A percentile compares a stretch with the other conserved stretches of the same genome.
These are phyloP conservation scores for Diaporthe sp. DNA, from an alignment of 2,329 filamentous ascomycete genomes.

Conservation along the genomic window DNA sequence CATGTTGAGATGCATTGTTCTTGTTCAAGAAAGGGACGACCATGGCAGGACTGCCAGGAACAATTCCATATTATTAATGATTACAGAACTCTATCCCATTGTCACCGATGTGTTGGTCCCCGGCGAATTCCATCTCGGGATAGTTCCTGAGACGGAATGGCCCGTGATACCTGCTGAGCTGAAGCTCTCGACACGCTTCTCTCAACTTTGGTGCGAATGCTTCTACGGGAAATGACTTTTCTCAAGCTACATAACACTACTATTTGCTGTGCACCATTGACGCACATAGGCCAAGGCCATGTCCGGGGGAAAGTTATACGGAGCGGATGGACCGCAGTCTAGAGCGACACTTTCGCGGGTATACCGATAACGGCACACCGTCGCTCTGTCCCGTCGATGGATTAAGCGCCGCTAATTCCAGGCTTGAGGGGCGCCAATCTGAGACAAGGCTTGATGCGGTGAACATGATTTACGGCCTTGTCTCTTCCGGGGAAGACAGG, in stretches of 20 bases:
- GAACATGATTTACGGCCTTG: slow-evolving; percentile 3
- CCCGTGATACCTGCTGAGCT: not conserved
- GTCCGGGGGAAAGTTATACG: not conserved
- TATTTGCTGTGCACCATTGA: too few relatives aligned
- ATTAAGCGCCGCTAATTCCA: not conserved
- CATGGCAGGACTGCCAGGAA: not conserved
- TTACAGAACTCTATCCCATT: not conserved
- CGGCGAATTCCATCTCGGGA: too few relatives aligned
- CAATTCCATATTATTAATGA: not conserved
- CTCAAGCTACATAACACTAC: not conserved
- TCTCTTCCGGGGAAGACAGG: not conserved
- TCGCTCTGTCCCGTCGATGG: not conserved
- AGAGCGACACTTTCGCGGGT: not conserved
- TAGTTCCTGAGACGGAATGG: not conserved
- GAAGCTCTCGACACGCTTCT: not conserved
- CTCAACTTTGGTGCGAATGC: not conserved
- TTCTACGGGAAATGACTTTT: not conserved
- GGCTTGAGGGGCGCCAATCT: not conserved
- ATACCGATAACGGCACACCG: not conserved
- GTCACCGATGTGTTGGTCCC: not conserved
- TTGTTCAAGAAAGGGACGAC: not conserved
- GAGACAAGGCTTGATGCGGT: slow-evolving; percentile 30
- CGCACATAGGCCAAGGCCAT: not conserved
- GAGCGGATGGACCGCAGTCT: not conserved
- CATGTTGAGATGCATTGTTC: not conserved